Base-by-base conservation (phyloP, 306 rosid species). In the Mimosa bimucronata region DNA sequence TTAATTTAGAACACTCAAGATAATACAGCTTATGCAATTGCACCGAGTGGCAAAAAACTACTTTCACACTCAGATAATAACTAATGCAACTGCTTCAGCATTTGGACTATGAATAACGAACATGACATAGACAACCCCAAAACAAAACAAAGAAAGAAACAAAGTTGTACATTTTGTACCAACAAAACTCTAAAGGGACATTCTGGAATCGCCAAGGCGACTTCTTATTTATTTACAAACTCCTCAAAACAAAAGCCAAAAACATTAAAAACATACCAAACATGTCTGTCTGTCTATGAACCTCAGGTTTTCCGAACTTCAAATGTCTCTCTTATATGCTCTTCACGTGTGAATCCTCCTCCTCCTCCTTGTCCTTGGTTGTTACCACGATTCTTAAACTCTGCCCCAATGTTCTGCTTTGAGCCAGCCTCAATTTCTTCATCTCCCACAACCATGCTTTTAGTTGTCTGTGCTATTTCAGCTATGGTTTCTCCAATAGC, bases 401-500 rank as follows among this genome's bases (percentile, higher is more conserved):
- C 77, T 5, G 73, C 9, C 11, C 31, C 77, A 8, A 9, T 48
- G 9, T 25, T 61, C 61, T 80, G 62, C 78, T 37, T 65, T n/a
- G 28, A 31, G 75, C 18, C 73, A 50, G 26, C 19, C 69, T 23
- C 77, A 55, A 77, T 50, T 80, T 38, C 77, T 1, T 80, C 77
- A 40, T 83, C 87, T 71, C 94, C 97, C 41, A 82, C 77, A 64
- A 85, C 91, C 4, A 87, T 31, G 11, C 81, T 82, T 75, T 84
- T 88, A 0, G 92, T 86, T 46, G 91, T 82, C 79, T 90, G 66
- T 0, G 92, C 97, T 6, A 89, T 88, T 82, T 91, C 97, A 7
- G 73, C 48, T 38, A 88, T 74, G 3, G 97, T 88, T 66, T 91
- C 98, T 2, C 91, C 94, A 44, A 91, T 74, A 50, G 92, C 90